Evolutionary conservation across 2,329 filamentous ascomycete species (phyloP), one percentile per base, ranked within the genome.

Genomic region (Hypoxylon sp.): DNA sequence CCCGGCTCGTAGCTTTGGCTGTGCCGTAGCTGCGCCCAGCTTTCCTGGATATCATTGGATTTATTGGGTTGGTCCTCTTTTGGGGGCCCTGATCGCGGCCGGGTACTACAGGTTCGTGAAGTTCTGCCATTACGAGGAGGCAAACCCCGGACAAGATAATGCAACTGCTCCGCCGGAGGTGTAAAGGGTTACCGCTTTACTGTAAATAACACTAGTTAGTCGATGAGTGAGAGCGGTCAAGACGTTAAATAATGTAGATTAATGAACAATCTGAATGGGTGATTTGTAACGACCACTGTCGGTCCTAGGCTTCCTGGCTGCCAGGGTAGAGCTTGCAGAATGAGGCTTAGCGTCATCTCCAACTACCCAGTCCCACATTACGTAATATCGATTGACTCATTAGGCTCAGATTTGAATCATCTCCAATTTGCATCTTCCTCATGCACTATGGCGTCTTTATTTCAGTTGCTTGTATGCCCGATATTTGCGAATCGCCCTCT

Each of bases 31-130:
- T 30, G 71, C 66, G 1, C 60, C 63, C 8, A 33, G 48, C 0
- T 78, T 78, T 62, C 59, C 70, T 0, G 38, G 28, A 9, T 75
- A 77, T 57, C 76, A 77, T 44, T 77, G 76, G 76, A 78, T 78
- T 54, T 78, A 78, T 64, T 77, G 76, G 77, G 67, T 80, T 33
- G 79, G 80, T 0, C 80, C 80, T 9, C 73, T 77, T 26, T 58
- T 78, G 0, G 80, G 80, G 1, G 71, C 78, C 4, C 58, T 78
- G 1, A 67, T 81, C 12, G 79, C 79, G 11, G 72, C 75, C 0
- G 69, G 73, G n/a, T 73, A 72, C 61, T 74, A 74, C 32, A 53
- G 69, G 22, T 58, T 65, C 45, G 60, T 74, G 55, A 73, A 74
- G 42, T 38, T 60, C 0, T 65, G 72, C 11, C 70, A 73, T 52